Evolutionary conservation across 2,329 filamentous ascomycete species (phyloP), one percentile per base, ranked within the genome.

Genomic region (Verticillium isaacii): DNA sequence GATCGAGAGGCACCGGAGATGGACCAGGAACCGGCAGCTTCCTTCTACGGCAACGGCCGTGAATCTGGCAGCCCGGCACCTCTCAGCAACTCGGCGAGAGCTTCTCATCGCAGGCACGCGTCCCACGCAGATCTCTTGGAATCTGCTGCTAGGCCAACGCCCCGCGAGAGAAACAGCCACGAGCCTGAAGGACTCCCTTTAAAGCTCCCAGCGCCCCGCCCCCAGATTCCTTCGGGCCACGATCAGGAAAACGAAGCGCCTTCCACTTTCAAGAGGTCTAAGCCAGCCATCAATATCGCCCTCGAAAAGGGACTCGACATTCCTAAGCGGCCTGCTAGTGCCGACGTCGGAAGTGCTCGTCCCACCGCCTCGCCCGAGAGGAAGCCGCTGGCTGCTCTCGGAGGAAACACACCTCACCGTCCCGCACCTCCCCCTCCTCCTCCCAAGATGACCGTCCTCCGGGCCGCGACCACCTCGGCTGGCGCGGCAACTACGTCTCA

Each of bases 381-480:
- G 65, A 85, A 82, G 61, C 82, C 83, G 2, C 72, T 89, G 32
- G 77, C 81, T 12, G 71, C 78, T 1, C 78, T 87, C 61, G 84
- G 77, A 66, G 80, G 82, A 61, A 89, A 88, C 67, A 97, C 92
- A 4, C 93, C 93, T 12, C 90, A 87, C 69, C 83, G 93, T 67
- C 84, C 90, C 25, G 92, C 92, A 1, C 89, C 89, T 0, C 89
- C 87, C 0, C 94, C 94, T 2, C 94, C 94, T 2, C 93, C 93
- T 8, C 94, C 95, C 1, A 98, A 97, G 75, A 98, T 98, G 94
- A 95, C 91, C 1, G 90, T 97, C 8, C 79, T 97, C n/a, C 93
- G 98, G 67, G 89, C 93, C 3, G 94, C 93, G 2, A 97, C 94
- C 1, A 87, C 90, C 1, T 89, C 88, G 12, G 92, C 90, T 4